phyloP scores from a whole-genome alignment of 2,329 filamentous ascomycete genomes.

The Lasiodiplodia sp. region DNA sequence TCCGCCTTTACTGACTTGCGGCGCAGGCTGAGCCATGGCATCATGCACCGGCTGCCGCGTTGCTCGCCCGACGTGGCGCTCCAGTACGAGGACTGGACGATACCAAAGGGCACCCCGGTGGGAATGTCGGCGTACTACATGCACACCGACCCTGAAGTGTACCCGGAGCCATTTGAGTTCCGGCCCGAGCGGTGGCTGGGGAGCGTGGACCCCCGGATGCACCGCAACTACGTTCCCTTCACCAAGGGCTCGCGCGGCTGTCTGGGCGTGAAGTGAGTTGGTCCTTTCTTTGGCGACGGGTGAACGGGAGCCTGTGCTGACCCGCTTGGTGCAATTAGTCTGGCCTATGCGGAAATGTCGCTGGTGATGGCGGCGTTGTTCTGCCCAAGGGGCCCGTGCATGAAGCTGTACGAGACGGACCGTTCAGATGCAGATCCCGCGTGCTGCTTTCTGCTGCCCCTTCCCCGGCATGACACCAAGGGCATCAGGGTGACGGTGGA shows the following conservation, averaged over 20 bases:
- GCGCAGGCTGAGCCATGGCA: conserved; percentile 46
- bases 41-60: conserved; percentile 39
- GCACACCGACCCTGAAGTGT: conserved; percentile 35
- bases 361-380: too few species aligned
- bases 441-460: too few species aligned
- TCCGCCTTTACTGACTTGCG: neutral
- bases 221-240: conserved; percentile 33
- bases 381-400: too few species aligned
- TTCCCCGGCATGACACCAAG: too few species aligned
- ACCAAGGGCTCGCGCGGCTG: conserved; percentile 31
- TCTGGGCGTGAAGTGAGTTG: conserved; percentile 28
- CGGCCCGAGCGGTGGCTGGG: conserved; percentile 39
- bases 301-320: too few species aligned
- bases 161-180: conserved; percentile 38
- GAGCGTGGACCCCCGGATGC: conserved; percentile 33
- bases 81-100: conserved; percentile 29
- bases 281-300: too few species aligned
- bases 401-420: too few species aligned
- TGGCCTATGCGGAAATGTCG: too few species aligned
- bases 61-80: conserved; percentile 10
- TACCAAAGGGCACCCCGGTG: conserved; percentile 29
- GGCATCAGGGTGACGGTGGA: too few species aligned
- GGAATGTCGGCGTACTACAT: conserved; percentile 27
- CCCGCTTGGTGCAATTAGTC: too few species aligned
- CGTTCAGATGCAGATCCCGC: too few species aligned